Base-by-base conservation (phyloP, 1,139 yeast species). In the Yamadazyma sp. region DNA sequence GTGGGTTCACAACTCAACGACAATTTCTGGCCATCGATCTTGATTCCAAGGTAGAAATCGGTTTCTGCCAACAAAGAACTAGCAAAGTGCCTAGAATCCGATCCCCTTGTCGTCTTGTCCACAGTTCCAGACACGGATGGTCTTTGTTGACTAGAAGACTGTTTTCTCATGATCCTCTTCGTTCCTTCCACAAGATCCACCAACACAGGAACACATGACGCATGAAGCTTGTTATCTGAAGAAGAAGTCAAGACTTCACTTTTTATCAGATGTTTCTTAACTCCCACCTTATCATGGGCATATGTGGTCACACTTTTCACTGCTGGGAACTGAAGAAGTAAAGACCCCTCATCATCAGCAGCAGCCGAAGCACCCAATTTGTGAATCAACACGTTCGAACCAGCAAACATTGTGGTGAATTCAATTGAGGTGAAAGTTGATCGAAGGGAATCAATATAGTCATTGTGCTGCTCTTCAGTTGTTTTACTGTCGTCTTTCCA, bases 1-100 rank as follows among this genome's bases (percentile, higher is more conserved):
- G 83, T 82, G 0, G 98, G 97, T 46, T 86, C 92, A 69, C 97
- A 92, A 49, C 95, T 85, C 37, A 92, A 67, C 3, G 86, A 76
- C 22, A 92, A 58, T 36, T 76, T 78, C 55, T 92, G 97, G 27
- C 80, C 76, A 21, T 82, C 88, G 35, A 90, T 74, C 35, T 77
- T 67, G 4, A 89, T 51, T 1, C 84, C 80, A 38, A 86, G 59
- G 41, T 79, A 82, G 17, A 89, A 54, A 48, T 86, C 90, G 42
- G 85, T 61, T 22, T 76, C 74, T 20, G 71, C 61, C 12, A 81
- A 48, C 3, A 79, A 31, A 14, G 59, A 60, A 22, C 64, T 59
- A 34, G 73, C 68, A 27, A 63, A 47, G 13, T 33, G 33, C 32
- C 33, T 37, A n/a, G 30, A 10, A 6, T 38, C 41, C 9, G 17